phyloP scores from a whole-genome alignment of 352 stramenopile genomes.

The Phytophthora tentaculata region DNA sequence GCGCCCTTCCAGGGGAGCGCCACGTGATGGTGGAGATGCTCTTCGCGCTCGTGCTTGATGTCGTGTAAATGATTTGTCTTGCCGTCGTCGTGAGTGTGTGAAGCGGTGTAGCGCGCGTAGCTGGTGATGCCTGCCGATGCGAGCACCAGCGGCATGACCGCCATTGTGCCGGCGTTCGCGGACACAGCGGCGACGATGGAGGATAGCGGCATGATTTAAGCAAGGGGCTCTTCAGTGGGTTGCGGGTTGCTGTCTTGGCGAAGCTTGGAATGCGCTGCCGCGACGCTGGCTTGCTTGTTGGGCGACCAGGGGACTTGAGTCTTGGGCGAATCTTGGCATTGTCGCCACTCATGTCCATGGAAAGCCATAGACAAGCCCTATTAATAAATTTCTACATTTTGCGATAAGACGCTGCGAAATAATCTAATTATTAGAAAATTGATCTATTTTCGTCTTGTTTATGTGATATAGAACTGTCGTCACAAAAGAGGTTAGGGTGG shows the following conservation, averaged over 20 bases:
- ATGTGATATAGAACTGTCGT: background rate
- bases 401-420: conserved; percentile 1
- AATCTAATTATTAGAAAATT: background rate
- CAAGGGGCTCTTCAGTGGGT: background rate
- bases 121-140: conserved; percentile 67
- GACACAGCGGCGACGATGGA: conserved; percentile 46
- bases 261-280: conserved; percentile 22
- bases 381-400: conserved; percentile 15
- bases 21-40: conserved; percentile 72
- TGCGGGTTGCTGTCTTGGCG: no score
- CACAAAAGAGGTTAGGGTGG: background rate
- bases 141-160: conserved; percentile 67
- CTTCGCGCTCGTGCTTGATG: conserved; percentile 45
- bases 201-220: conserved; percentile 39
- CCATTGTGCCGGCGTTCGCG: conserved; percentile 46
- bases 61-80: conserved; percentile 28
- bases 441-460: conserved; percentile 1
- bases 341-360: conserved; percentile 21
- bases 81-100: conserved; percentile 47
- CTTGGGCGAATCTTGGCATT: conserved; percentile 15
- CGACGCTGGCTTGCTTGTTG: background rate
- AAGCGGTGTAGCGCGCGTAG: conserved; percentile 63
- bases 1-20: conserved; percentile 73
- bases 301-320: conserved; percentile 22
- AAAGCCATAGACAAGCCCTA: conserved; percentile 21